Conservation (phyloP, 2,329 filamentous ascomycete genomes). For the Onygenales sp. region DNA sequence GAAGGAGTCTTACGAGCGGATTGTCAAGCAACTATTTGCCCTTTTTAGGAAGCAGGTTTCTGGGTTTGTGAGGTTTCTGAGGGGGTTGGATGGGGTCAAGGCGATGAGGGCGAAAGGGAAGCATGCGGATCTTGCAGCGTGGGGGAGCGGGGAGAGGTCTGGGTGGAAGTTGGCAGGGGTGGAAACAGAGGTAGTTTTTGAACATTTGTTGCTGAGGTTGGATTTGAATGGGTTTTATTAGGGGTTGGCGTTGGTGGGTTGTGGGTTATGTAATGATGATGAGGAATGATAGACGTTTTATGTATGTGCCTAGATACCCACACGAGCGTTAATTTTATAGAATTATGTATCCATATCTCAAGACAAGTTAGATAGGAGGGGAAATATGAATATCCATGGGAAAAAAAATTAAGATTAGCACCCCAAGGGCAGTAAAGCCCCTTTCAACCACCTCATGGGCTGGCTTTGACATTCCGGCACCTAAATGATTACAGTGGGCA, state of each 20-base stretch:
- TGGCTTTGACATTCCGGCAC: no score
- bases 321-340: no score
- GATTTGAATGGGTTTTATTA: constrained; percentile 63
- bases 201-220: constrained; percentile 57
- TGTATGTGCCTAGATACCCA: no score
- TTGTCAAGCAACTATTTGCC: constrained; percentile 47
- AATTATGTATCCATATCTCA: no score
- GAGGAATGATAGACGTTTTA: no score
- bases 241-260: not conserved
- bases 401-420: no score
- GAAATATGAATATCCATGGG: no score
- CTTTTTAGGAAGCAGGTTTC: constrained; percentile 62
- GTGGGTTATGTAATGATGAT: not conserved
- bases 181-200: constrained; percentile 51
- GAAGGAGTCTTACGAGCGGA: constrained; percentile 2
- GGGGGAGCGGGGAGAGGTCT: constrained; percentile 12
- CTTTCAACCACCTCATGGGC: no score
- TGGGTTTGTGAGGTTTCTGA: constrained; percentile 64
- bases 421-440: no score
- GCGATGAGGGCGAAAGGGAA: constrained; percentile 26
- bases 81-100: constrained; percentile 57
- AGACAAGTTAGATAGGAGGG: no score
- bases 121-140: constrained; percentile 17
- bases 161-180: constrained; percentile 16
- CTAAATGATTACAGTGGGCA: no score